These are phyloP conservation scores for Echinochloa phyllopogon DNA, from an alignment of 176 grass and related monocot species.

Conservation along the genomic window DNA sequence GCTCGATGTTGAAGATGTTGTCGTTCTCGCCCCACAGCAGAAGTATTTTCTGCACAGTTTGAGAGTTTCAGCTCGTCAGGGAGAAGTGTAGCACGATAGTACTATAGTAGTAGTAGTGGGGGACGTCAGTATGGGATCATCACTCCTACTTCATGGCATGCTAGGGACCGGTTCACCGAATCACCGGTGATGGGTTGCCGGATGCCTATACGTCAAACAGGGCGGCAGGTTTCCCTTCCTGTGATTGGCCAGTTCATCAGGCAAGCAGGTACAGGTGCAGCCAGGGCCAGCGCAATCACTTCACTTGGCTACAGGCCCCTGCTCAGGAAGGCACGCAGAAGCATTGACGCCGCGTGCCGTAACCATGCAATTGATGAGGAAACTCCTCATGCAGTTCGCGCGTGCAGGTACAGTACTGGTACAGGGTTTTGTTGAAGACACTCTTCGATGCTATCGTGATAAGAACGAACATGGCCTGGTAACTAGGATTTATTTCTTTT, in stretches of 20 bases:
- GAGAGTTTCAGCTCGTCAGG: not conserved
- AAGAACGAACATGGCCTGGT: not conserved
- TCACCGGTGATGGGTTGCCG: not conserved
- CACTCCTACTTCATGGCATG: not conserved
- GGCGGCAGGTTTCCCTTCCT: not conserved
- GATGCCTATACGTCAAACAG: not conserved
- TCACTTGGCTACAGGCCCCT: not conserved
- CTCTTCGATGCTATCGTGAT: not conserved
- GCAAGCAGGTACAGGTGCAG: not conserved
- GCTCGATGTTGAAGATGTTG: constrained; percentile 83
- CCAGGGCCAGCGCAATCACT: not conserved
- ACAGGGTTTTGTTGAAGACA: not conserved
- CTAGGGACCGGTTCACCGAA: not conserved
- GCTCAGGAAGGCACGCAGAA: not conserved
- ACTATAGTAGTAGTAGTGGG: not conserved
- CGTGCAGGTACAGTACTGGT: not conserved
- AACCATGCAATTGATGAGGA: not conserved
- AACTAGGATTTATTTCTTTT: not conserved
- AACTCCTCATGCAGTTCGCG: not conserved
- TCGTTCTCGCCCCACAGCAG: constrained; percentile 89
- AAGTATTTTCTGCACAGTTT: constrained; percentile 66
- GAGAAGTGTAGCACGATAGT: not conserved
- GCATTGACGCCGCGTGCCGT: not conserved
- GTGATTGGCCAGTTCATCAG: not conserved
- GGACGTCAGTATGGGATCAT: not conserved